Conservation (phyloP, 495 filamentous ascomycete species). For the Neurospora sp. region DNA sequence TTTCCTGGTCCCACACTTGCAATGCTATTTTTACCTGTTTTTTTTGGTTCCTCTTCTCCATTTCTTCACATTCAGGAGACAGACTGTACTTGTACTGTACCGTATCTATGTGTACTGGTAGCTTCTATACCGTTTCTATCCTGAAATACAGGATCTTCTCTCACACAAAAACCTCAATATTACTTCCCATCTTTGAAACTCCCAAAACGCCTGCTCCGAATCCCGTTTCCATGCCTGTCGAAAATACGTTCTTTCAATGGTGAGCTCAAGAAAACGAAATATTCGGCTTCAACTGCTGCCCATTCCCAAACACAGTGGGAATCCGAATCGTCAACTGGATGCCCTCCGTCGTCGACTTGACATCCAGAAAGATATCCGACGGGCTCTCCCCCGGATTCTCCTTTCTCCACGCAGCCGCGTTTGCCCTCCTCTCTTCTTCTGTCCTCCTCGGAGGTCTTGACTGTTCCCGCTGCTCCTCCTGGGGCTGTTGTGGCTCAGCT, state of each 20-base stretch:
- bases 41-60: not conserved
- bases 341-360: conserved; percentile 42
- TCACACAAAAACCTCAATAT: not conserved
- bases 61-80: too few relatives aligned
- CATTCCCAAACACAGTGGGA: conserved; percentile 35
- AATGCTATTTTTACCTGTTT: not conserved
- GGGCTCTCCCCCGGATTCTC: conserved; percentile 32
- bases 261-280: conserved; percentile 21
- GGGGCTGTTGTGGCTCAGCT: too few relatives aligned
- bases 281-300: conserved; percentile 21
- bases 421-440: conserved; percentile 25
- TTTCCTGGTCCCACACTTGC: not conserved
- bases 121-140: too few relatives aligned
- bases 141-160: too few relatives aligned
- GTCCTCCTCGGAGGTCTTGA: conserved; percentile 12
- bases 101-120: not conserved
- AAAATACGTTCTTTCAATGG: not conserved
- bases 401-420: conserved; percentile 29
- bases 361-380: conserved; percentile 42
- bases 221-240: not conserved
- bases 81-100: too few relatives aligned
- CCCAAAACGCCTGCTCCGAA: not conserved
- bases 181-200: not conserved
- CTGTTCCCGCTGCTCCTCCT: conserved; percentile 3
- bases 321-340: conserved; percentile 43